phyloP scores from a whole-genome alignment of 1,284 basidiomycete genomes.

The Vanrija sp. region DNA sequence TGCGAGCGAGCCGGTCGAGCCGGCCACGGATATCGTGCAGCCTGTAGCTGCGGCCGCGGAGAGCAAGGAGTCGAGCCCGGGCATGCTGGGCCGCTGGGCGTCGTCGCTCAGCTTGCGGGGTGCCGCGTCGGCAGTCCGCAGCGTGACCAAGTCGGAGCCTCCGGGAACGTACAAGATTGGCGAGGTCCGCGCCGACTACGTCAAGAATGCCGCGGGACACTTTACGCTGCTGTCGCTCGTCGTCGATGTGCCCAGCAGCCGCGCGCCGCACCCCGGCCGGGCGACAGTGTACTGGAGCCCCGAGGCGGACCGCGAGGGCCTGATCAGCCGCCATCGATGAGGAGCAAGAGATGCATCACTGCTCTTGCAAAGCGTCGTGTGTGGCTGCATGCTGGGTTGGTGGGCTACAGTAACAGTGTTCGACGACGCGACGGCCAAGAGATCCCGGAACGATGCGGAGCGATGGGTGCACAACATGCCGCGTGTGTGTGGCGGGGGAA shows the following conservation, averaged over 20 bases:
- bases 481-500: too few relatives aligned
- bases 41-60: not conserved
- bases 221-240: slow-evolving; percentile 43
- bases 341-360: slow-evolving; percentile 1
- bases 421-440: not conserved
- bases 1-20: slow-evolving; percentile 8
- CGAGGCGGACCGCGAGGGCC: slow-evolving; percentile 41
- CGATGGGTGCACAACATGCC: too few relatives aligned
- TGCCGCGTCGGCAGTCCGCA: not conserved
- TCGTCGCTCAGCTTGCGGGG: slow-evolving; percentile 3
- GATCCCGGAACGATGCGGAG: not conserved
- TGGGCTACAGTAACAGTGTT: too few relatives aligned
- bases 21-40: not conserved
- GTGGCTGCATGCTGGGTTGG: too few relatives aligned
- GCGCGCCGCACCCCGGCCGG: slow-evolving; percentile 36
- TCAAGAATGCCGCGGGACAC: slow-evolving; percentile 44
- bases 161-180: slow-evolving; percentile 48
- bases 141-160: slow-evolving; percentile 27
- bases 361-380: not conserved
- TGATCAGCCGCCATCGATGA: slow-evolving; percentile 24
- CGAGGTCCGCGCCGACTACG: slow-evolving; percentile 47
- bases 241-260: slow-evolving; percentile 41
- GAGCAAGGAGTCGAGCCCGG: not conserved
- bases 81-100: slow-evolving; percentile 7
- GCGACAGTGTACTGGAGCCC: slow-evolving; percentile 44